Base-by-base conservation (phyloP, 2,329 filamentous ascomycete genomes). In the Aspergillus awamori region DNA sequence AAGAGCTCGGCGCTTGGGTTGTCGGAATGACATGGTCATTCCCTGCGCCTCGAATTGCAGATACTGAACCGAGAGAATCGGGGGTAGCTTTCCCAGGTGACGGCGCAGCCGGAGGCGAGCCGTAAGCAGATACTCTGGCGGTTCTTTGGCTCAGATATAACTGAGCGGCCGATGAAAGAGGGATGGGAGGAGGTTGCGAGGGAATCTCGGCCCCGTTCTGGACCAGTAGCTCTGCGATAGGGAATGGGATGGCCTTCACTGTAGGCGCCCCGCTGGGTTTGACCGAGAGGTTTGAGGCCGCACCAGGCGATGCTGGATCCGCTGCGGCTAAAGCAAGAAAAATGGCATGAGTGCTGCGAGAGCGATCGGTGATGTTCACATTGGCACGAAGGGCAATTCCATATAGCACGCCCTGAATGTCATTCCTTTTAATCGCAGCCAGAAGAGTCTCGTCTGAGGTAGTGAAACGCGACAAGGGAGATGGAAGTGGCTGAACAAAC, bases 141-240 rank as follows among this genome's bases (percentile, higher is more conserved):
- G 80, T 80, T 57, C 87, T 97, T 78, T 93, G 88, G 66, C 96
- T 93, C 52, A 98, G 82, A 70, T 97, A 99, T 36, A 90, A 77
- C 71, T 91, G 89, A 2, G 95, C 94, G 51, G 89, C 89, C 8
- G 86, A 83, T 62, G 92, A 93, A 10, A 99, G 84, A 1, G 93
- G 92, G 67, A 98, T 93, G 0, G 92, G 89, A 0, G 93, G 91
- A 62, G 90, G 82, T 2, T 87, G 81, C 1, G 81, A 73, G 0
- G 95, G 94, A 36, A 98, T 89, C 64, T 97, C 90, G 3, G 93
- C 93, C 15, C 95, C 95, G 71, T 99, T 98, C 70, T 98, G 96
- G 13, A 96, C 82, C 13, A 99, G 84, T 61, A 99, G 80, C 76
- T 99, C 95, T 13, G 95, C 95, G 45, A 98, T 83, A 0, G 95